These are phyloP conservation scores for Fusarium sp. DNA, from an alignment of 2,329 filamentous ascomycete species.

Conservation along the genomic window DNA sequence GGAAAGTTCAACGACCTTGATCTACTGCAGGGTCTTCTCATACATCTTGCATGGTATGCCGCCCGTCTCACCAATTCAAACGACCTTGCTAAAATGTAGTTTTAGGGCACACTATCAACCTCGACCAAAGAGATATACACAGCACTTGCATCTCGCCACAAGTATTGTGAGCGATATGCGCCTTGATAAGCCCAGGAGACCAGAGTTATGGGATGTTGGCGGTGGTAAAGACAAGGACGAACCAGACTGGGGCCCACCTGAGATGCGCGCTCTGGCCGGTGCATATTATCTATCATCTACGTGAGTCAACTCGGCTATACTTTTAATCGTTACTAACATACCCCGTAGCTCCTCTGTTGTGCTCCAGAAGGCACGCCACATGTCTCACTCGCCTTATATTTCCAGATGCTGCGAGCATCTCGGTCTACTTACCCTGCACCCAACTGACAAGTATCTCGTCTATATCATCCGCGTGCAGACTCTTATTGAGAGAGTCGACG, in stretches of 20 bases:
- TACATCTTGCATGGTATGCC: slow-evolving; percentile 47
- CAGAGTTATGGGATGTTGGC: slow-evolving; percentile 43
- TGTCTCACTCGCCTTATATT: slow-evolving; percentile 41
- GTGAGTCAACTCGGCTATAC: neutral
- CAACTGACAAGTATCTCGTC: slow-evolving; percentile 42
- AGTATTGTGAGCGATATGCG: slow-evolving; percentile 49
- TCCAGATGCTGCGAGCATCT: slow-evolving; percentile 42
- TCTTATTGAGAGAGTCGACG: slow-evolving; percentile 43
- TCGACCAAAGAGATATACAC: slow-evolving; percentile 43
- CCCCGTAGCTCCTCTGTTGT: slow-evolving; percentile 43
- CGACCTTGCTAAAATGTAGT: neutral
- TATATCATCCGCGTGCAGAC: slow-evolving; percentile 43
- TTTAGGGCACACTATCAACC: slow-evolving; percentile 49
- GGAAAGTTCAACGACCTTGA: slow-evolving; percentile 43
- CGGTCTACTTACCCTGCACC: slow-evolving; percentile 9
- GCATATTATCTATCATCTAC: slow-evolving; percentile 48
- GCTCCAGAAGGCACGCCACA: slow-evolving; percentile 45
- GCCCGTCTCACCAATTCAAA: accelerated
- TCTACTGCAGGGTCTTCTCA: slow-evolving; percentile 46
- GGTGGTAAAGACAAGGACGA: slow-evolving; percentile 25
- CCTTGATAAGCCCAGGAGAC: slow-evolving; percentile 43
- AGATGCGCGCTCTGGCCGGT: slow-evolving; percentile 46
- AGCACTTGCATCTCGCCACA: slow-evolving; percentile 44
- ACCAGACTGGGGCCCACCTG: slow-evolving; percentile 43
- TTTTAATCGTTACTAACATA: neutral